Conservation (phyloP, 805 yeast species). For the Schizosaccharomyces japonicus region DNA sequence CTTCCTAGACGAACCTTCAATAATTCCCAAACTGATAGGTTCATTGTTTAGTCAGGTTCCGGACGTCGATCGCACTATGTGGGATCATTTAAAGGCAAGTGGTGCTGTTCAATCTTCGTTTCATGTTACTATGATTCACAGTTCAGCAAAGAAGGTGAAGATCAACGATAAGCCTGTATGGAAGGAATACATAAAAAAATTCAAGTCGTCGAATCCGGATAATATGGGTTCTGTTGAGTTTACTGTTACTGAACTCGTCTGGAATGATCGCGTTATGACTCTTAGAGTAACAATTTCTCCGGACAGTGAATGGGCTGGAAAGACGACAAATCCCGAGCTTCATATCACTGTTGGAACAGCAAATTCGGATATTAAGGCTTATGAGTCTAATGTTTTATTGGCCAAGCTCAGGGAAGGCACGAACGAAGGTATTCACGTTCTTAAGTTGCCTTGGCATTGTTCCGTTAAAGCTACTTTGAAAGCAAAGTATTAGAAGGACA, state of each 20-base stretch:
- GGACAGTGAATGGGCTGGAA: conserved; percentile 16
- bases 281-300: conserved; percentile 14
- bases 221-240: conserved; percentile 6
- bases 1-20: too few relatives aligned
- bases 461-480: too few relatives aligned
- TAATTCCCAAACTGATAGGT: too few relatives aligned
- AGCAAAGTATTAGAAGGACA: too few relatives aligned
- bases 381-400: conserved; percentile 26
- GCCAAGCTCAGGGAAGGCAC: conserved; percentile 4
- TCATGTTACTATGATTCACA: conserved; percentile 47
- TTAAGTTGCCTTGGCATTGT: too few relatives aligned
- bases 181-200: conserved; percentile 7
- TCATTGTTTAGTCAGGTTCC: too few relatives aligned
- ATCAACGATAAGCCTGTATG: conserved; percentile 6
- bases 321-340: conserved; percentile 13
- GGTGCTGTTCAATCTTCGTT: conserved; percentile 28
- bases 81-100: conserved; percentile 8
- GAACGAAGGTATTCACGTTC: too few relatives aligned
- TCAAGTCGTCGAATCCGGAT: not conserved
- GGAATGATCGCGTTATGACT: conserved; percentile 10
- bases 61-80: conserved; percentile 15
- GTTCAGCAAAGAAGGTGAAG: conserved; percentile 6
- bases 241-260: not conserved
- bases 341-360: conserved; percentile 59
- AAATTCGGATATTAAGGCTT: conserved; percentile 23